Evolutionary conservation across 306 rosid species (phyloP), one percentile per base, ranked within the genome.

Genomic region (Corylus avellana): DNA sequence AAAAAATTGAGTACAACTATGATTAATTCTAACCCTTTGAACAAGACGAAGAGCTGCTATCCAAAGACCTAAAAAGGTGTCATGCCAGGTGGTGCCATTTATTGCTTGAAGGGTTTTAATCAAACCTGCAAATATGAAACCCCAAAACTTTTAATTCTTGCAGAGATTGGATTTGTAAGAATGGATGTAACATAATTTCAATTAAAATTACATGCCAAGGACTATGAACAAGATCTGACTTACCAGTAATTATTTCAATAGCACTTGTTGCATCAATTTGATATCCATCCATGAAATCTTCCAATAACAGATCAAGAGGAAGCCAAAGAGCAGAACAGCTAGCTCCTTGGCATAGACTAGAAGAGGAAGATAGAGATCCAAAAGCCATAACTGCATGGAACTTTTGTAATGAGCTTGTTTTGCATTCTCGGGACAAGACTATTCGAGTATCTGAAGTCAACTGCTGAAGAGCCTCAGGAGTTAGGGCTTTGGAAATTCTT

Each of bases 251-350:
- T 88, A 73, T 85, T 90, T 95, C 99, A 73, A 95, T 88, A 73
- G 96, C 90, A 87, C 98, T 91, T 29, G 92, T 90, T 83, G 99
- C 88, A 47, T 92, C 92, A 66, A 90, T 97, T 89, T 91, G 92
- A 88, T 93, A 95, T 81, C 96, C 97, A 82, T 95, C 98, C 98
- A 95, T 91, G 78, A 97, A 92, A 84, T 95, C 99, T 93, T 95
- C 99, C 75, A 95, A 76, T 75, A 88, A 91, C 48, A 95, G 87
- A 83, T 95, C 99, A 73, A 95, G 97, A 55, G 98, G 99, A 91
- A 93, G 92, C 98, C 99, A 95, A 83, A 93, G 84, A 81, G 94
- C 96, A 71, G 99, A 90, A 82, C 79, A 87, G 79, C 88, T 87
- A 68, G 90, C 88, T 75, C 98, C 95, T 44, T 90, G 91, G 80